Conservation (phyloP, 2,329 filamentous ascomycete genomes). For the Macrophomina pseudophaseolina region DNA sequence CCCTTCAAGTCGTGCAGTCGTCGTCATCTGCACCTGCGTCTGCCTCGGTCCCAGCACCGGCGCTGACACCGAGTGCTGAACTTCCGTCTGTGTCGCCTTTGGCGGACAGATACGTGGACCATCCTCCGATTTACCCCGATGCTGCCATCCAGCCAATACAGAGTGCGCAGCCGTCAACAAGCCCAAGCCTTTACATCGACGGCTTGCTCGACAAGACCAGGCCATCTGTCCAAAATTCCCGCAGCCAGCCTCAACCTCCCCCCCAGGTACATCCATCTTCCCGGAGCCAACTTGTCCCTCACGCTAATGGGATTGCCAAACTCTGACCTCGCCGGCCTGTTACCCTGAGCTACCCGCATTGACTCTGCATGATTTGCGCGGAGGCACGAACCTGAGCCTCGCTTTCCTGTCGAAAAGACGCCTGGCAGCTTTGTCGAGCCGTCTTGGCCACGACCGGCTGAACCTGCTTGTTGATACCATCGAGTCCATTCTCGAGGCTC, state of each 20-base stretch:
- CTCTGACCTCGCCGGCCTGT: neutral
- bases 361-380: neutral
- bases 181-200: no score
- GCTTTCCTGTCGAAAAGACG: conserved; percentile 45
- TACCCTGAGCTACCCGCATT: neutral
- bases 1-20: no score
- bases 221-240: no score
- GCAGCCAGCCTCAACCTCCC: neutral
- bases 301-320: neutral
- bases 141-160: no score
- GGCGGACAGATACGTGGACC: no score
- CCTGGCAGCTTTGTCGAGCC: conserved; percentile 37
- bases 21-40: no score
- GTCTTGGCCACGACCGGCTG: conserved; percentile 35
- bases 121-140: no score
- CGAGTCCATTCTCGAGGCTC: conserved; percentile 30
- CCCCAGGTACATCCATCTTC: neutral
- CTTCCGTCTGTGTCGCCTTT: no score
- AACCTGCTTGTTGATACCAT: conserved; percentile 33
- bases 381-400: conserved; percentile 41
- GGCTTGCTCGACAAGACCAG: no score
- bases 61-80: no score
- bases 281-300: neutral
- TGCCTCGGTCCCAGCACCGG: no score
- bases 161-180: no score